A percentile compares a stretch with the other conserved stretches of the same genome.
phyloP scores from a whole-genome alignment of 306 rosid species.

The Prinsepia uniflora region DNA sequence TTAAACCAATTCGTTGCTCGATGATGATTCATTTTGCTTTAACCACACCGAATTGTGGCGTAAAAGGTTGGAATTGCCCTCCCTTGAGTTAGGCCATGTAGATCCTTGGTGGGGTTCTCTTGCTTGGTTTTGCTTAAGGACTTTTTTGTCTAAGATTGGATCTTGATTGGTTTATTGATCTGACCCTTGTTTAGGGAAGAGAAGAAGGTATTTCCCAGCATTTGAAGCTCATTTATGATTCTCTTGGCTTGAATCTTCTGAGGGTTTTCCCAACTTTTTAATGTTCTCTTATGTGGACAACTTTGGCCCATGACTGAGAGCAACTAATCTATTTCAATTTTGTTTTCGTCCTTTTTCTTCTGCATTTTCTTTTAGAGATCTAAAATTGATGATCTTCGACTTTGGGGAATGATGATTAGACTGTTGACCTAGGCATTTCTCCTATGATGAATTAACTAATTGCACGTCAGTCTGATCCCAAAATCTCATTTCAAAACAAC shows the following conservation, averaged over 20 bases:
- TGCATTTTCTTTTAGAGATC: neutral
- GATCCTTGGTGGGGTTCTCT: constrained; percentile 11
- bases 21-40: constrained; percentile 73
- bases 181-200: constrained; percentile 35
- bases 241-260: constrained; percentile 15
- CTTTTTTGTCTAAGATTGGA: constrained; percentile 30
- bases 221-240: neutral
- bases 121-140: constrained; percentile 39
- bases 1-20: constrained; percentile 27
- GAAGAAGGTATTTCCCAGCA: constrained; percentile 41
- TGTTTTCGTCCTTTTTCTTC: neutral
- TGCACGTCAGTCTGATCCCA: constrained; percentile 23
- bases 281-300: constrained; percentile 49
- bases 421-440: constrained; percentile 2
- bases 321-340: neutral
- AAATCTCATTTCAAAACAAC: neutral
- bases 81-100: constrained; percentile 2
- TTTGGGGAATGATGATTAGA: constrained; percentile 8
- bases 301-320: constrained; percentile 56
- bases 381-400: too few species aligned
- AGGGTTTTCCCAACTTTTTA: constrained; percentile 13
- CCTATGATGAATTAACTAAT: neutral
- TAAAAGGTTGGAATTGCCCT: neutral
- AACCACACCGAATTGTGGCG: constrained; percentile 63
- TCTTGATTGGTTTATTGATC: constrained; percentile 1